phyloP scores from a whole-genome alignment of 768 basidiomycete species.

The Saitozyma podzolica region DNA sequence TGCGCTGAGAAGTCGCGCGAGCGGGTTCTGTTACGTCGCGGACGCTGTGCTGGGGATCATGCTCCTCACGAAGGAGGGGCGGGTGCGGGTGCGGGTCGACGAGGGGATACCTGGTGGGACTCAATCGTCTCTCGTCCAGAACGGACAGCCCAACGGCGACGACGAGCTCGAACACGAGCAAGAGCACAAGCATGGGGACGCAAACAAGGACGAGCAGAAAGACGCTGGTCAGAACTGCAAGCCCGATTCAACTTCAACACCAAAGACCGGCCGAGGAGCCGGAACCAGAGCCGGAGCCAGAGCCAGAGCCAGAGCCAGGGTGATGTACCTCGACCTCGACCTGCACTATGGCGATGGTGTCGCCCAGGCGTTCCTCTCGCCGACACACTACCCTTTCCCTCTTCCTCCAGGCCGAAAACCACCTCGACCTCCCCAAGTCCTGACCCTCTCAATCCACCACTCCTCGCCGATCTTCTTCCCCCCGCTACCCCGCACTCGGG shows the following conservation, averaged over 20 bases:
- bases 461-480: slow-evolving; percentile 83
- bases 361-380: slow-evolving; percentile 61
- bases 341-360: slow-evolving; percentile 90
- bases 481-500: slow-evolving; percentile 29
- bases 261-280: too few species aligned
- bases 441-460: slow-evolving; percentile 83
- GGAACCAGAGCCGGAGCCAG: slow-evolving; percentile 3
- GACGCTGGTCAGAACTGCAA: slow-evolving; percentile 21
- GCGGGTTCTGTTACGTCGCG: slow-evolving; percentile 93
- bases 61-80: slow-evolving; percentile 55
- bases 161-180: too few species aligned
- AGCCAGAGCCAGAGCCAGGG: slow-evolving; percentile 52
- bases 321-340: slow-evolving; percentile 91
- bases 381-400: slow-evolving; percentile 21
- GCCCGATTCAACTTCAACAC: slow-evolving; percentile 18
- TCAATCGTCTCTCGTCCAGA: too few species aligned
- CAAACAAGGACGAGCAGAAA: background rate
- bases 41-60: slow-evolving; percentile 83
- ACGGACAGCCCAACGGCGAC: too few species aligned
- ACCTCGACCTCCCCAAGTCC: slow-evolving; percentile 51
- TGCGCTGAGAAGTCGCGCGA: slow-evolving; percentile 71
- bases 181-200: background rate
- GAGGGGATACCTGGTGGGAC: too few species aligned
- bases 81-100: background rate
- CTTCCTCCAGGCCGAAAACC: slow-evolving; percentile 56